Base-by-base conservation (phyloP, 2,329 filamentous ascomycete genomes). In the Clonostachys sp. region DNA sequence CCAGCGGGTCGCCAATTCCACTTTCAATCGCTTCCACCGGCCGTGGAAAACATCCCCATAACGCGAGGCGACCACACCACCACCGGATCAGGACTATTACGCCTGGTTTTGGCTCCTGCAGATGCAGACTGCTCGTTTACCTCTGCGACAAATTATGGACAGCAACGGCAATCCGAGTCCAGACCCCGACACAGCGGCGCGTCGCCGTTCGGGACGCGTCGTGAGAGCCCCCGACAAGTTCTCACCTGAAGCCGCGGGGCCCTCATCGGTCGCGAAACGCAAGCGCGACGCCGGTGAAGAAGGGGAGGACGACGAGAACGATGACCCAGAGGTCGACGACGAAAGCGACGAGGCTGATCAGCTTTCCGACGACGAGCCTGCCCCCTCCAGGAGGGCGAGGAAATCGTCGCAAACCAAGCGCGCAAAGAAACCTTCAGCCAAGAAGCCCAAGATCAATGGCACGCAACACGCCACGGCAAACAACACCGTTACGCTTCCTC, bases 121-220 rank as follows among this genome's bases (percentile, higher is more conserved):
- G 50, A 56, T 55, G 48, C 49, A 46, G 36, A 18, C 47, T 20
- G 46, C 44, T 45, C 46, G 45, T 49, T 46, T 45, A 38, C 48
- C 45, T 46, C 48, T 46, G 50, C 48, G 48, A 56, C 34, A 52
- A 61, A 74, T 62, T 55, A 73, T 75, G 67, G 76, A 81, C 57
- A 77, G 73, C 59, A 78, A 77, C 68, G 72, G 74, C 63, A 75
- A 71, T 59, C 68, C 71, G 54, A 76, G 77, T 44, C 73, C 77
- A 51, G 74, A 77, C 47, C 68, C 71, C 51, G 71, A 74, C 51
- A 66, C 70, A 50, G 71, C 73, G 59, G 72, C 75, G 67, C 77
- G 78, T 74, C 83, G 84, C 65, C 80, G 82, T 55, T 87, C 84
- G 36, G 81, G 82, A 80, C 82, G 82, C 80, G 81, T 83, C 70